These are phyloP conservation scores for Mortierella sp. DNA, from an alignment of 371 early-diverging fungal genomes.

Conservation along the genomic window DNA sequence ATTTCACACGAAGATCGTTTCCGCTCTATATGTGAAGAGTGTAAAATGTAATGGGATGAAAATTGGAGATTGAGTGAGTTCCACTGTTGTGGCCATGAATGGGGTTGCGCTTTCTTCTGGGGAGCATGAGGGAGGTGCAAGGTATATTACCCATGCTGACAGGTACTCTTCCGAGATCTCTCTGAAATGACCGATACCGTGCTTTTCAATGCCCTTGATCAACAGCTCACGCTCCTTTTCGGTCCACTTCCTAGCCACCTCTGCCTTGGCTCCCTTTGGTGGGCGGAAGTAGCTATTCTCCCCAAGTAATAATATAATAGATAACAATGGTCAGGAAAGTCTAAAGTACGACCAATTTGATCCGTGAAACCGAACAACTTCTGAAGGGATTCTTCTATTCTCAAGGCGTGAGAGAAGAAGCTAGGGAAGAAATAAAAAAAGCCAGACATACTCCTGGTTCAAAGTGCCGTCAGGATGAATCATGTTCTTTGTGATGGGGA, in stretches of 20 bases:
- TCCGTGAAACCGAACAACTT: background rate
- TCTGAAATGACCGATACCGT: slow-evolving; percentile 92
- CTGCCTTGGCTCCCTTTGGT: slow-evolving; percentile 70
- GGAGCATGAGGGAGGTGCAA: slow-evolving; percentile 10
- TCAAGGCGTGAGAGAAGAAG: background rate
- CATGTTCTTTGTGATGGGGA: slow-evolving; percentile 84
- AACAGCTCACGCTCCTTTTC: slow-evolving; percentile 82
- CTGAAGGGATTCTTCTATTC: background rate
- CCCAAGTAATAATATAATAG: too few relatives aligned
- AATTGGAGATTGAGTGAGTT: background rate
- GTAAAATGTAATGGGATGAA: background rate
- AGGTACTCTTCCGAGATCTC: slow-evolving; percentile 87
- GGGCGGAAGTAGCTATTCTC: slow-evolving; percentile 83
- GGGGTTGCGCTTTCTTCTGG: too few relatives aligned
- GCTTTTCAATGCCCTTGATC: slow-evolving; percentile 85
- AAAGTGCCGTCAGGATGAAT: slow-evolving; percentile 86
- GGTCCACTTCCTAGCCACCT: slow-evolving; percentile 86
- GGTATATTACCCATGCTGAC: slow-evolving; percentile 80
- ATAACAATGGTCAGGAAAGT: too few relatives aligned
- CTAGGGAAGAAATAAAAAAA: background rate
- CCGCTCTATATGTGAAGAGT: slow-evolving; percentile 64
- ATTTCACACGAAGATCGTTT: slow-evolving; percentile 89
- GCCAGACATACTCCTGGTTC: slow-evolving; percentile 84
- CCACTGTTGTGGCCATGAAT: background rate
- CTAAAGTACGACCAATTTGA: background rate